phyloP scores from a whole-genome alignment of 495 filamentous ascomycete species.

The Usnea hakonensis region DNA sequence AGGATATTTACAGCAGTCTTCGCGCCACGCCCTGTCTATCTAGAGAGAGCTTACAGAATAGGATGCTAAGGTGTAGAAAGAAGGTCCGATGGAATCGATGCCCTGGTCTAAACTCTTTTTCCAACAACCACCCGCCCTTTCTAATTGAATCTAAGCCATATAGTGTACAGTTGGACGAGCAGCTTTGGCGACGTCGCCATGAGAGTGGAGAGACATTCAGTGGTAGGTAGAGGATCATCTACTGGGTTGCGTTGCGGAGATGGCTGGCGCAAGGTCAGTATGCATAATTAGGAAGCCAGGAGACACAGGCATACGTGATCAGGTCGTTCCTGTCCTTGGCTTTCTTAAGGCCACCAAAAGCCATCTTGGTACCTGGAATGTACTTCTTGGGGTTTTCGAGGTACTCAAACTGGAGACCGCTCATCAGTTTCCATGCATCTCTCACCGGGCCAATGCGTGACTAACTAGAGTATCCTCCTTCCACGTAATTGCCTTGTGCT shows the following conservation, averaged over 20 bases:
- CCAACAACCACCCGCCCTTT: not conserved
- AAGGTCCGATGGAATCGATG: not conserved
- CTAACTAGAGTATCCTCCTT: constrained; percentile 78
- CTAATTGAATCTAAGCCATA: constrained; percentile 13
- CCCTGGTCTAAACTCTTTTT: constrained; percentile 4
- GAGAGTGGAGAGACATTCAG: constrained; percentile 15
- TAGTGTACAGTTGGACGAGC: constrained; percentile 5
- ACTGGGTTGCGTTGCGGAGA: constrained; percentile 29
- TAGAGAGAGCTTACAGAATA: not conserved
- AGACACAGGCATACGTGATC: constrained; percentile 70
- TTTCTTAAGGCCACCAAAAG: constrained; percentile 99
- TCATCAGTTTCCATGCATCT: not conserved
- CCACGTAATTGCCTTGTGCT: constrained; percentile 88
- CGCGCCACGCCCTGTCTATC: not conserved
- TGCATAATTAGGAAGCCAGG: not conserved
- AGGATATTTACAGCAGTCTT: constrained; percentile 10
- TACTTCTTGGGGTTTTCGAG: constrained; percentile 92
- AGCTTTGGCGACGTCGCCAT: constrained; percentile 2
- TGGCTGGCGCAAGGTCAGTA: constrained; percentile 18
- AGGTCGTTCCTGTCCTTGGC: constrained; percentile 98
- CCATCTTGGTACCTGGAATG: constrained; percentile 99
- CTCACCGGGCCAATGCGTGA: not conserved
- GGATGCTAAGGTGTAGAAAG: not conserved
- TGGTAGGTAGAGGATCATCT: constrained; percentile 13
- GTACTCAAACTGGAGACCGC: constrained; percentile 55